Conservation (phyloP, 2,329 filamentous ascomycete species). For the Alternaria brassicicola region DNA sequence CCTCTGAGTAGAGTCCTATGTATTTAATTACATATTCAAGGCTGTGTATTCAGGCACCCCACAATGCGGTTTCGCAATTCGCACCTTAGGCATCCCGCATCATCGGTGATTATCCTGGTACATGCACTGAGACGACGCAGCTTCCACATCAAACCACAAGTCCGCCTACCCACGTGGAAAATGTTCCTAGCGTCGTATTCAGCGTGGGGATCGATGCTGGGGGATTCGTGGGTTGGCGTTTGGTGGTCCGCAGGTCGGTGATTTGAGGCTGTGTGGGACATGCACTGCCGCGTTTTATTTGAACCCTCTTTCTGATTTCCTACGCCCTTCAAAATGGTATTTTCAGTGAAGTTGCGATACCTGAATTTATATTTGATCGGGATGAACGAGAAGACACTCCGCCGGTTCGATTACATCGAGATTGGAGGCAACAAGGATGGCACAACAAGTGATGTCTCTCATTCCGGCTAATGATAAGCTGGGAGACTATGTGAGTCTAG, state of each 20-base stretch:
- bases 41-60: slow-evolving; percentile 6
- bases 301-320: background rate
- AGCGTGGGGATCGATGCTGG: background rate
- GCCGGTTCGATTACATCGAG: background rate
- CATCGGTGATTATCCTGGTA: background rate
- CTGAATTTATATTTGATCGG: background rate
- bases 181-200: background rate
- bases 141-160: background rate
- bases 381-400: background rate
- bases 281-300: slow-evolving; percentile 7
- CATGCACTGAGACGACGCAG: background rate
- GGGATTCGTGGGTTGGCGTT: background rate
- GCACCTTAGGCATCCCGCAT: background rate
- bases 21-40: background rate
- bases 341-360: background rate
- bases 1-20: background rate
- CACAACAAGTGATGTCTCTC: background rate
- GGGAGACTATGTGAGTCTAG: background rate
- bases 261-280: slow-evolving; percentile 7
- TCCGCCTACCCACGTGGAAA: background rate
- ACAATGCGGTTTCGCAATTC: background rate
- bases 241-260: background rate
- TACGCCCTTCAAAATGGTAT: background rate
- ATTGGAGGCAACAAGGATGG: background rate
- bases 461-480: background rate